A percentile compares a stretch with the other conserved stretches of the same genome.
Conservation (phyloP, 2,329 filamentous ascomycete species). For the Pseudogymnoascus sp. region DNA sequence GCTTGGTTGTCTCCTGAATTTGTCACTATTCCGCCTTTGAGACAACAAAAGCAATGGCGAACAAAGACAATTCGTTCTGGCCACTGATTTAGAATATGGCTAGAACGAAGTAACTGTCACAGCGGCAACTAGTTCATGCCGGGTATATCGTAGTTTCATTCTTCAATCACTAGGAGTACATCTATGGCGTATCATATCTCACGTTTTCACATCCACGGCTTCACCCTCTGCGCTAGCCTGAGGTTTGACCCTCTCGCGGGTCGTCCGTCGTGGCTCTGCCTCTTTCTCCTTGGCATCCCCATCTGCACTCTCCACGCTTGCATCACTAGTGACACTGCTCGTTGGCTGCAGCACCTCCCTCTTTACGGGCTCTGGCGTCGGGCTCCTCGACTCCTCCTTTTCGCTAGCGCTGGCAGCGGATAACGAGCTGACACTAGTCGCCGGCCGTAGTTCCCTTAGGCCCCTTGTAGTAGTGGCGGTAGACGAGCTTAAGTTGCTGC, state of each 20-base stretch:
- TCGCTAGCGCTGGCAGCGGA: slow-evolving; percentile 2
- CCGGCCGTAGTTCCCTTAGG: neutral
- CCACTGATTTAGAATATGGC: neutral
- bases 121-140: neutral
- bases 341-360: neutral
- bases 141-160: slow-evolving; percentile 4
- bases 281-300: neutral
- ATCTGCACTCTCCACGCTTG: neutral
- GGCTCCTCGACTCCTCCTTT: neutral
- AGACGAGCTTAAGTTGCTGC: slow-evolving; percentile 4
- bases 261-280: neutral
- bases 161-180: neutral
- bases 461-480: neutral
- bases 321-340: neutral
- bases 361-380: neutral
- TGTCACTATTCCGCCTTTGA: neutral
- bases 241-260: neutral
- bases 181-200: slow-evolving; percentile 6
- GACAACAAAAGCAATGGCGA: neutral
- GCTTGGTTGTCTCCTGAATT: neutral
- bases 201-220: neutral
- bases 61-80: neutral
- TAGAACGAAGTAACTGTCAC: neutral
- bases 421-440: neutral
- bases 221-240: neutral